Percentiles rank a stretch among this genome's conserved stretches.
Conservation (phyloP, 2,329 filamentous ascomycete genomes). For the Zalaria obscura region DNA sequence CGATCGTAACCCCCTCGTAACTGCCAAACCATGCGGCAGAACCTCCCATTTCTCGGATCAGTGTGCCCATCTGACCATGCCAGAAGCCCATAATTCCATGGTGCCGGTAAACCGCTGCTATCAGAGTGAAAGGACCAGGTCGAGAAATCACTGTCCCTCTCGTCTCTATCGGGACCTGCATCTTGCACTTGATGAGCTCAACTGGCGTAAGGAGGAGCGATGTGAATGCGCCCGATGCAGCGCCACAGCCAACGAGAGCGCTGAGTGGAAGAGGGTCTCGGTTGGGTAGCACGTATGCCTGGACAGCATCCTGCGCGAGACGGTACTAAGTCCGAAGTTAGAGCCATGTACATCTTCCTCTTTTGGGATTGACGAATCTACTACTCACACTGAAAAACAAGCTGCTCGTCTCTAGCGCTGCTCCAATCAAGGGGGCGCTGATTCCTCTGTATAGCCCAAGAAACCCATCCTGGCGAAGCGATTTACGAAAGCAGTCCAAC, state of each 20-base stretch:
- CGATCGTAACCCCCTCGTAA: slow-evolving; percentile 64
- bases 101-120: slow-evolving; percentile 65
- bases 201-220: slow-evolving; percentile 87
- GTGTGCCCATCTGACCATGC: slow-evolving; percentile 84
- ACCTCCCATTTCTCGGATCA: slow-evolving; percentile 87
- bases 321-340: slow-evolving; percentile 23
- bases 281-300: slow-evolving; percentile 45
- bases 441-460: slow-evolving; percentile 81
- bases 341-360: not conserved
- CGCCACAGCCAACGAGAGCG: slow-evolving; percentile 66
- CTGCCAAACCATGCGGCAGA: slow-evolving; percentile 90
- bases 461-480: slow-evolving; percentile 65
- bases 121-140: slow-evolving; percentile 54
- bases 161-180: slow-evolving; percentile 50
- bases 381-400: slow-evolving; percentile 54
- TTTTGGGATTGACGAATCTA: too few relatives aligned
- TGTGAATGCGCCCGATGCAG: slow-evolving; percentile 75
- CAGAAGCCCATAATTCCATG: slow-evolving; percentile 81
- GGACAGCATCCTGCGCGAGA: slow-evolving; percentile 41
- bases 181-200: slow-evolving; percentile 96
- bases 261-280: slow-evolving; percentile 53
- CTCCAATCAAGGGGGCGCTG: slow-evolving; percentile 77
- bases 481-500: slow-evolving; percentile 85
- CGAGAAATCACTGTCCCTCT: slow-evolving; percentile 22
- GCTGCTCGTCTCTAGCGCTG: slow-evolving; percentile 81